phyloP scores from a whole-genome alignment of 176 grass and related monocot genomes.

The Avena insularis region DNA sequence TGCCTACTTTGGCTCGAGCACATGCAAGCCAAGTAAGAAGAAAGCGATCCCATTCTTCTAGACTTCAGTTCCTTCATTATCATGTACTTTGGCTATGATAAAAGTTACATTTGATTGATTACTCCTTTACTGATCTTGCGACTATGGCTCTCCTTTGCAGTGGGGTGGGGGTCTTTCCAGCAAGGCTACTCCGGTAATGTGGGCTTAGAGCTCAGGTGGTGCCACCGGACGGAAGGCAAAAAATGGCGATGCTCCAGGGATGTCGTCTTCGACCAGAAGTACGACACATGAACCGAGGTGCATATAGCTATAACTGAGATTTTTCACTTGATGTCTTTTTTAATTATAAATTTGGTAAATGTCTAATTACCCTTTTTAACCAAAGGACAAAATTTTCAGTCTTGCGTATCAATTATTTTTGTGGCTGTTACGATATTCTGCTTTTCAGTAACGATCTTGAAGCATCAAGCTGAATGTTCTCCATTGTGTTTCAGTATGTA shows the following conservation, averaged over 20 bases:
- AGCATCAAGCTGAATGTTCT: too few relatives aligned
- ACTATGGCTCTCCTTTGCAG: conserved; percentile 49
- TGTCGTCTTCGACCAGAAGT: conserved; percentile 95
- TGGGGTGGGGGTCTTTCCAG: conserved; percentile 88
- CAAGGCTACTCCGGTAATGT: conserved; percentile 80
- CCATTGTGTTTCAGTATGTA: too few relatives aligned
- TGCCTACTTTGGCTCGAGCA: conserved; percentile 69
- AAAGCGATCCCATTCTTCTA: conserved; percentile 37
- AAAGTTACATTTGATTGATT: conserved; percentile 28
- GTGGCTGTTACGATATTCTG: too few relatives aligned
- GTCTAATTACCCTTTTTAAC: too few relatives aligned
- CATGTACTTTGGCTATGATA: conserved; percentile 42
- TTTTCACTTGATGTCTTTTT: too few relatives aligned
- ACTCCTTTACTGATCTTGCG: conserved; percentile 44
- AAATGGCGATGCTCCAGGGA: conserved; percentile 99
- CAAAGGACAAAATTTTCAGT: too few relatives aligned
- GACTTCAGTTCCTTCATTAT: conserved; percentile 40
- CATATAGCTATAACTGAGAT: too few relatives aligned
- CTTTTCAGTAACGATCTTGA: too few relatives aligned
- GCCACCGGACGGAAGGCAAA: conserved; percentile 95
- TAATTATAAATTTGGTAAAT: too few relatives aligned
- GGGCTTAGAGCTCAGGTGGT: conserved; percentile 88
- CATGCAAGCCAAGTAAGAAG: conserved; percentile 63
- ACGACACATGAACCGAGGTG: conserved; percentile 96
- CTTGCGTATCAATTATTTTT: too few relatives aligned